Conservation (phyloP, 371 early-diverging fungal genomes). For the Mortierella polycephala region DNA sequence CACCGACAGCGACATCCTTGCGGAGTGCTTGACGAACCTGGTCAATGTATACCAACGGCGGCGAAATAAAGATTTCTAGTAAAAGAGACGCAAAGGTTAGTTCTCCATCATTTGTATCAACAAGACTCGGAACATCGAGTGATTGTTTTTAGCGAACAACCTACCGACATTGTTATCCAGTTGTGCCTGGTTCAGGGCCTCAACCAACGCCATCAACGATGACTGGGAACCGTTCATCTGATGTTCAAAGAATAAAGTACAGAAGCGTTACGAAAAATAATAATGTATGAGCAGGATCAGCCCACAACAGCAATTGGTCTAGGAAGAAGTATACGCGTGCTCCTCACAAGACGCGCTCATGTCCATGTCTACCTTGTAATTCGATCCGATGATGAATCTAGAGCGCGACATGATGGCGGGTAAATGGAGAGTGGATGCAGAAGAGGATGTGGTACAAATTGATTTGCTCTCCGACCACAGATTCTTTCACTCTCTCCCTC, state of each 20-base stretch:
- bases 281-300: not conserved
- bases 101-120: not conserved
- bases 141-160: not conserved
- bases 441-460: not conserved
- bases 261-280: not conserved
- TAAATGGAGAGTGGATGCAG: not conserved
- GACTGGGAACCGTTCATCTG: conserved; percentile 78
- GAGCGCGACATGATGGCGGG: conserved; percentile 58
- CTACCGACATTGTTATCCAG: conserved; percentile 42
- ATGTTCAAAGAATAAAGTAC: not conserved
- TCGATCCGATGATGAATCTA: conserved; percentile 71
- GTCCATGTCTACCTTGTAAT: conserved; percentile 16
- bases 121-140: too few relatives aligned
- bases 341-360: not conserved
- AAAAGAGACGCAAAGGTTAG: not conserved
- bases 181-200: conserved; percentile 72
- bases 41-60: conserved; percentile 91
- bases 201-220: conserved; percentile 75
- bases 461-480: too few relatives aligned
- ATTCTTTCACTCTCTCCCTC: too few relatives aligned
- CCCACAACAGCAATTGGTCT: not conserved
- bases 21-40: conserved; percentile 75
- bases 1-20: conserved; percentile 89
- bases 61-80: conserved; percentile 95
- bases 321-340: not conserved